Evolutionary conservation across 140 eudicot species (phyloP).

Genomic region (Senecio squalidus): DNA sequence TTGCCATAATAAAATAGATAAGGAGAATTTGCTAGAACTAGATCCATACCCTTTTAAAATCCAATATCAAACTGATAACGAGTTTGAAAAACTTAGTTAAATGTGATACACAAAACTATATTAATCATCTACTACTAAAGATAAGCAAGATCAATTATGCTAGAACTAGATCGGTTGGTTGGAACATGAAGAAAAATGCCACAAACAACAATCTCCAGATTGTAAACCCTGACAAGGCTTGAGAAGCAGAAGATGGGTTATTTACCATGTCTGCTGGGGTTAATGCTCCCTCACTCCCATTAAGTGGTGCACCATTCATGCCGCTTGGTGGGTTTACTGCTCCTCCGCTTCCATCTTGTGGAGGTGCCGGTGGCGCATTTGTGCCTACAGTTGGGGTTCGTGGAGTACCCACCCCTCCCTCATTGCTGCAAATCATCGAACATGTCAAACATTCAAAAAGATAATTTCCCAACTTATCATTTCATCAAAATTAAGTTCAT

Average conservation of each 20-base stretch:
- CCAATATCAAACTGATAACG: neutral
- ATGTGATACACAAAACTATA: slow-evolving; percentile 11
- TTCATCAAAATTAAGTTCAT: no score
- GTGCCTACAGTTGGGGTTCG: slow-evolving; percentile 1
- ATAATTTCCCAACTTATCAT: neutral
- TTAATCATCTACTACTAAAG: slow-evolving; percentile 27
- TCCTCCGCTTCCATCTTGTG: slow-evolving; percentile 13
- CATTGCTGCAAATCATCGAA: slow-evolving; percentile 29
- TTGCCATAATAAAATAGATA: neutral
- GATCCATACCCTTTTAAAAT: no score
- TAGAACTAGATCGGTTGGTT: slow-evolving; percentile 16
- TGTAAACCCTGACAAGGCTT: slow-evolving; percentile 16
- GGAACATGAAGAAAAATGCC: slow-evolving; percentile 5
- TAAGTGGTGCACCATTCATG: neutral
- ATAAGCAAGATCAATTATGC: slow-evolving; percentile 11
- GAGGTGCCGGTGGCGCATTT: slow-evolving; percentile 22
- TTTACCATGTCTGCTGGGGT: slow-evolving; percentile 26
- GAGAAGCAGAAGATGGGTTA: slow-evolving; percentile 12
- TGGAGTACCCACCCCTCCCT: slow-evolving; percentile 19
- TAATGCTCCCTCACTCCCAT: slow-evolving; percentile 18
- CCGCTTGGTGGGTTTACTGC: slow-evolving; percentile 29
- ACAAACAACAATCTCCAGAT: slow-evolving; percentile 1
- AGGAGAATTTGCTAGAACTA: neutral
- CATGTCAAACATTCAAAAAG: no score
- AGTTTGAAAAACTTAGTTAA: neutral